A percentile compares a stretch with the other conserved stretches of the same genome.
These are phyloP conservation scores for Geotrichum europaeum DNA, from an alignment of 1,139 yeast genomes.

Conservation along the genomic window DNA sequence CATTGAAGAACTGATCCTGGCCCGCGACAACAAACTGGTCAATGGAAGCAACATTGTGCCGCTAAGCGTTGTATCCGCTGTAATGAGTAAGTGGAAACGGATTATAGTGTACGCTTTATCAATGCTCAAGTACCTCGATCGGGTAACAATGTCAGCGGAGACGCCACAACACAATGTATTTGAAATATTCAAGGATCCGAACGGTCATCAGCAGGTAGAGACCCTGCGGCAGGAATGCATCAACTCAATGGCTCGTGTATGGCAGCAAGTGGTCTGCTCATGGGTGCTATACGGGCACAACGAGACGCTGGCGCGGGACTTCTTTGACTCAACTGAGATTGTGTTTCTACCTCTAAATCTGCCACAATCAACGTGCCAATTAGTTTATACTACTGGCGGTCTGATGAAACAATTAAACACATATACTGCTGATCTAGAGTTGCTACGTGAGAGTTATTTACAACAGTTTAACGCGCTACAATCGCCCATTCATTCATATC, in stretches of 20 bases:
- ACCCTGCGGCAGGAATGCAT: conserved; percentile 20
- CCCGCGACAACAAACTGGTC: conserved; percentile 5
- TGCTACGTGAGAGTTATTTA: conserved; percentile 6
- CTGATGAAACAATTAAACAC: conserved; percentile 11
- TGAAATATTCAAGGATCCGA: conserved; percentile 13
- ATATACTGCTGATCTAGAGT: conserved; percentile 5
- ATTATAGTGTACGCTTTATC: conserved; percentile 1
- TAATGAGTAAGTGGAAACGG: conserved; percentile 4
- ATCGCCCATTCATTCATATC: conserved; percentile 20
- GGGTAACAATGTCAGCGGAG: conserved; percentile 1
- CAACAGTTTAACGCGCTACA: conserved; percentile 15
- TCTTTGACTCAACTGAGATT: not conserved
- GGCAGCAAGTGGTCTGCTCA: conserved; percentile 25
- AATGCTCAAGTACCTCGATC: conserved; percentile 1
- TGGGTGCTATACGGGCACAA: conserved; percentile 29
- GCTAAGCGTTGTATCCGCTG: not conserved
- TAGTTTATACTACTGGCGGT: conserved; percentile 15
- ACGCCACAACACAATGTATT: conserved; percentile 8
- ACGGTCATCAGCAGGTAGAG: conserved; percentile 25
- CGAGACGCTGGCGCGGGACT: conserved; percentile 7
- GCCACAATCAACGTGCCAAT: conserved; percentile 6
- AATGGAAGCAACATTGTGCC: conserved; percentile 3
- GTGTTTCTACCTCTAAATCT: conserved; percentile 16
- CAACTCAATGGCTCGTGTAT: conserved; percentile 23
- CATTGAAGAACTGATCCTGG: conserved; percentile 5